These are phyloP conservation scores for Rhodocollybia butyracea DNA, from an alignment of 768 basidiomycete genomes.

Conservation along the genomic window DNA sequence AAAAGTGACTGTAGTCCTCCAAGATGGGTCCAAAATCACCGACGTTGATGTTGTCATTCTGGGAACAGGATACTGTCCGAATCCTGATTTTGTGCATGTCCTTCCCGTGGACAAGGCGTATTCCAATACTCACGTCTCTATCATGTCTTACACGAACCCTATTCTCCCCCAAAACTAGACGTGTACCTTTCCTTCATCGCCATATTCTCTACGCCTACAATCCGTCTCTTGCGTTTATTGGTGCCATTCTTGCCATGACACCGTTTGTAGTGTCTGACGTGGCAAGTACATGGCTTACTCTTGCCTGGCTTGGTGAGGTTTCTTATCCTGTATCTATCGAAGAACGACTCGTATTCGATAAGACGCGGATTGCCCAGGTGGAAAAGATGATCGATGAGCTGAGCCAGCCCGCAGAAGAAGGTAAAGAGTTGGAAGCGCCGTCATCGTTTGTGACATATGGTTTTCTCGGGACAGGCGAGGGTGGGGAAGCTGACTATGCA, in stretches of 20 bases:
- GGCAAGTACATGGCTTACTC: conserved; percentile 45
- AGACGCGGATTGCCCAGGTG: conserved; percentile 25
- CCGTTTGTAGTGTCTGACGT: conserved; percentile 49
- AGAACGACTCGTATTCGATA: conserved; percentile 35
- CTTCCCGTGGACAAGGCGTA: too few relatives aligned
- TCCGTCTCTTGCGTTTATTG: conserved; percentile 45
- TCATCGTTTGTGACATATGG: conserved; percentile 33
- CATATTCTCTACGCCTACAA: conserved; percentile 46
- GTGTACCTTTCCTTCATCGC: conserved; percentile 42
- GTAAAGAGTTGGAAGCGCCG: background rate
- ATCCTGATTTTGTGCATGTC: conserved; percentile 30
- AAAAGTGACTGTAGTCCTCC: conserved; percentile 32
- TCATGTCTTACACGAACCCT: background rate
- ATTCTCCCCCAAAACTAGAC: conserved; percentile 11
- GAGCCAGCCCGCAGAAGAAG: background rate
- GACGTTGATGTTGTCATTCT: conserved; percentile 41
- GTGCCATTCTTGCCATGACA: conserved; percentile 36
- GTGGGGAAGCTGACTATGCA: conserved; percentile 33
- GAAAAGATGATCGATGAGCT: conserved; percentile 2
- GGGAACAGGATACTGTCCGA: conserved; percentile 45
- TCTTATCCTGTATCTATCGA: conserved; percentile 31
- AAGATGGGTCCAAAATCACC: conserved; percentile 33
- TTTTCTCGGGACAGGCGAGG: conserved; percentile 22
- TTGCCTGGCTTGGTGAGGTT: conserved; percentile 34
- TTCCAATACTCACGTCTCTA: too few relatives aligned